These are phyloP conservation scores for Scedosporium boydii DNA, from an alignment of 2,329 filamentous ascomycete species.

Conservation along the genomic window DNA sequence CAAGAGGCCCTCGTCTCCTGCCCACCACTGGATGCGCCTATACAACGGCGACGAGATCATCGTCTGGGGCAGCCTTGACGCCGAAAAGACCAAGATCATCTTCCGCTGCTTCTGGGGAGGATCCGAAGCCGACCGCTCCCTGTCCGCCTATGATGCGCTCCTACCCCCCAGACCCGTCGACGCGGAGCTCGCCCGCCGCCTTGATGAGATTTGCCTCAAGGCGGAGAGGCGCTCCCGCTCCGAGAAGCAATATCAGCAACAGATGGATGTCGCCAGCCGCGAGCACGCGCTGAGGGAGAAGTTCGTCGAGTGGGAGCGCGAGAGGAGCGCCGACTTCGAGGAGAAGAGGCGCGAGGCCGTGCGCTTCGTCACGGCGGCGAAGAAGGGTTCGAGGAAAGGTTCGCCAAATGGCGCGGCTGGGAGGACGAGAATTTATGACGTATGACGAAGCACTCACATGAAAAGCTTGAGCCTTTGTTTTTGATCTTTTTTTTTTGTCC, in stretches of 20 bases:
- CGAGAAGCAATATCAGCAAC: constrained; percentile 27
- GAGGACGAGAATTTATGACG: background rate
- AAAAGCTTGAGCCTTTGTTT: background rate
- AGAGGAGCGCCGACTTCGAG: constrained; percentile 41
- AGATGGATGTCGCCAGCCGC: constrained; percentile 30
- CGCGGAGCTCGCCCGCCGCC: constrained; percentile 27
- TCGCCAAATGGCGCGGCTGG: constrained; percentile 15
- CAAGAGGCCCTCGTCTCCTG: constrained; percentile 45
- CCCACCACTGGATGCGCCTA: constrained; percentile 55
- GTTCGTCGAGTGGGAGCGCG: constrained; percentile 35
- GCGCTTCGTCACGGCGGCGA: constrained; percentile 24
- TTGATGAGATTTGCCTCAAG: constrained; percentile 38
- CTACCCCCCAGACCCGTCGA: constrained; percentile 33
- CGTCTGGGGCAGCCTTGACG: constrained; percentile 46
- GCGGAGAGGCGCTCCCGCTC: constrained; percentile 35
- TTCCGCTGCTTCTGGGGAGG: constrained; percentile 50
- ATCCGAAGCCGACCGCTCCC: constrained; percentile 26
- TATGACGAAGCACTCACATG: too few relatives aligned
- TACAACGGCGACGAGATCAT: constrained; percentile 69
- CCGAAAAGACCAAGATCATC: constrained; percentile 32
- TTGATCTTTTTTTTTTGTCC: background rate
- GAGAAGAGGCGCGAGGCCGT: constrained; percentile 34
- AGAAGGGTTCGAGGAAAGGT: constrained; percentile 16
- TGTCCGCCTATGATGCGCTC: constrained; percentile 31
- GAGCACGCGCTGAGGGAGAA: constrained; percentile 33